phyloP scores from a whole-genome alignment of 345 rosid species.

The Lepidium africanum region DNA sequence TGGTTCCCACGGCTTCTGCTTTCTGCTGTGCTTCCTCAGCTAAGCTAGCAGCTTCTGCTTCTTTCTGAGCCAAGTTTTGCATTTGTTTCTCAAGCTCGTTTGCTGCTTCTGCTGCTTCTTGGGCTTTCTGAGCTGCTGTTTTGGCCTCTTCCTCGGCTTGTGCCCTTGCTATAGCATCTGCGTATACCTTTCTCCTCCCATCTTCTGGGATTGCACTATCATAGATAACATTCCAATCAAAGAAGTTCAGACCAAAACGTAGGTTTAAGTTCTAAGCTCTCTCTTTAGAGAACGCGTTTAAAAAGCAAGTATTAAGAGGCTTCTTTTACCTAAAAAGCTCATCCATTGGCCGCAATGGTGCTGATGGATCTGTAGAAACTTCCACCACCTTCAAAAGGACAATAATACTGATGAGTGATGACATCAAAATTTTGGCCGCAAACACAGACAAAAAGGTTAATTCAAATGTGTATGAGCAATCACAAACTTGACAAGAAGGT shows the following conservation, averaged over 20 bases:
- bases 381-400: conserved; percentile 56
- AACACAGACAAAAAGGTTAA: background rate
- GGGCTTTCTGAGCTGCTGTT: conserved; percentile 50
- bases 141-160: conserved; percentile 61
- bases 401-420: background rate
- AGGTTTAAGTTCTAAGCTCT: background rate
- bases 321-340: conserved; percentile 77
- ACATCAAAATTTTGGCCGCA: background rate
- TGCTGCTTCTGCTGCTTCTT: conserved; percentile 46
- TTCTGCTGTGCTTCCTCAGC: conserved; percentile 57
- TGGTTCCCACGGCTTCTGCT: conserved; percentile 45
- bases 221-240: background rate
- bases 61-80: conserved; percentile 54
- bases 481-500: background rate
- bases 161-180: conserved; percentile 54
- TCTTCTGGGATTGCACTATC: conserved; percentile 78
- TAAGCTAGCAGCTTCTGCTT: conserved; percentile 45
- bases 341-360: conserved; percentile 47
- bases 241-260: background rate
- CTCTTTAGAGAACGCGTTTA: background rate
- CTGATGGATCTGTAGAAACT: conserved; percentile 69
- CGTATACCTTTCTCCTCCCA: conserved; percentile 69
- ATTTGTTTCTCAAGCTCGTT: conserved; percentile 29
- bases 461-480: background rate
- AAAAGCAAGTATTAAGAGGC: background rate